Percentiles rank a stretch among this genome's conserved stretches.
Conservation (phyloP, 768 basidiomycete species). For the Macrolepiota fuliginosa region DNA sequence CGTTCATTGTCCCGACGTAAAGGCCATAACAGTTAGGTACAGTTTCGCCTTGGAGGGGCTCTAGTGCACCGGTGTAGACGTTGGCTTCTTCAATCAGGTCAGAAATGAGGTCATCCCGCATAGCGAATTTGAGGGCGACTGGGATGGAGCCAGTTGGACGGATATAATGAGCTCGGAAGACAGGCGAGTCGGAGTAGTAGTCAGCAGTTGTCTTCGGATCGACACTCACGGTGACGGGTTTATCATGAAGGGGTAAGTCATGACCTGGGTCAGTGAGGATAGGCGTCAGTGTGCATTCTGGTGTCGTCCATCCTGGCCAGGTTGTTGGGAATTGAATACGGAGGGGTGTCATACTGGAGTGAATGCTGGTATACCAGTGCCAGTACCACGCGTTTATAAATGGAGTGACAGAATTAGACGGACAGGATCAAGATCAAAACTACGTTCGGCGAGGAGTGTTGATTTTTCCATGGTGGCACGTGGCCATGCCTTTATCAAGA, state of each 20-base stretch:
- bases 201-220: conserved; percentile 29
- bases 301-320: conserved; percentile 36
- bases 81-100: conserved; percentile 32
- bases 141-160: conserved; percentile 8
- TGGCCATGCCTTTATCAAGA: background rate
- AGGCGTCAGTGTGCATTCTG: conserved; percentile 26
- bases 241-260: conserved; percentile 7
- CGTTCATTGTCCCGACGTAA: conserved; percentile 29
- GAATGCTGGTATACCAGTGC: background rate
- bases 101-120: conserved; percentile 35
- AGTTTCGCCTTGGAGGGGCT: conserved; percentile 29
- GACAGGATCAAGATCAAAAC: background rate
- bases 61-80: conserved; percentile 29
- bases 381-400: conserved; percentile 5
- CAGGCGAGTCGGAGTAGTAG: conserved; percentile 35
- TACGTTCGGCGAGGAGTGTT: background rate
- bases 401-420: background rate
- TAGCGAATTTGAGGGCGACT: conserved; percentile 35
- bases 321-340: conserved; percentile 30
- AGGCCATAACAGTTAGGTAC: conserved; percentile 35
- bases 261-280: conserved; percentile 13
- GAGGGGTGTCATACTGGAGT: conserved; percentile 22
- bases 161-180: conserved; percentile 28
- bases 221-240: conserved; percentile 25
- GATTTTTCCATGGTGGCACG: background rate